These are phyloP conservation scores for Globisporangium emineosum DNA, from an alignment of 352 stramenopile species.

Conservation along the genomic window DNA sequence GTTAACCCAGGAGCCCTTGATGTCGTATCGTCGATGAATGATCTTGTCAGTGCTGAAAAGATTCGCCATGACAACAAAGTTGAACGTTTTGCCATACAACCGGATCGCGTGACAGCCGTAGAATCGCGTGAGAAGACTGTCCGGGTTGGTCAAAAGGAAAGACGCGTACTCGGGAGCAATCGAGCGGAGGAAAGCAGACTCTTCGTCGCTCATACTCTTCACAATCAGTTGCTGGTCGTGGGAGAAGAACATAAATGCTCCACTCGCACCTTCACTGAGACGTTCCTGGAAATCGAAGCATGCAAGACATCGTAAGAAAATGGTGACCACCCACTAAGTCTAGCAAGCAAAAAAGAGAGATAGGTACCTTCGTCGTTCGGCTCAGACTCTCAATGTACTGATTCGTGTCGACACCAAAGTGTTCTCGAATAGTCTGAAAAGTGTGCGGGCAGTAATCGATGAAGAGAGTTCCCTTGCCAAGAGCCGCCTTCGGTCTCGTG, in stretches of 20 bases:
- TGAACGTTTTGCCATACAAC: slow-evolving; percentile 86
- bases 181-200: slow-evolving; percentile 76
- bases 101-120: slow-evolving; percentile 85
- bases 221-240: slow-evolving; percentile 87
- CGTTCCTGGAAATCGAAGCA: slow-evolving; percentile 35
- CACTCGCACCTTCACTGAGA: slow-evolving; percentile 82
- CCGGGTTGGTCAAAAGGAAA: slow-evolving; percentile 78
- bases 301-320: not conserved
- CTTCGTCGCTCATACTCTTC: slow-evolving; percentile 89
- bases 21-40: slow-evolving; percentile 85
- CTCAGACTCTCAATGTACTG: slow-evolving; percentile 84
- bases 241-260: slow-evolving; percentile 89
- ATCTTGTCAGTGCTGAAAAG: slow-evolving; percentile 82
- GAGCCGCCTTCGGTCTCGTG: slow-evolving; percentile 63
- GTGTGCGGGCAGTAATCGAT: slow-evolving; percentile 85
- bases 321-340: not conserved
- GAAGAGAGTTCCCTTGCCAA: slow-evolving; percentile 81
- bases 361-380: slow-evolving; percentile 62
- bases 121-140: slow-evolving; percentile 80
- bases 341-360: not conserved
- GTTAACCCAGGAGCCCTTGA: slow-evolving; percentile 89
- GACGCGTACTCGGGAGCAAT: slow-evolving; percentile 80
- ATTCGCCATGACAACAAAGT: slow-evolving; percentile 90
- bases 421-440: slow-evolving; percentile 83
- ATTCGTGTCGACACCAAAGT: slow-evolving; percentile 81